phyloP scores from a whole-genome alignment of 83 land plant species.

The Thuja plicata region DNA sequence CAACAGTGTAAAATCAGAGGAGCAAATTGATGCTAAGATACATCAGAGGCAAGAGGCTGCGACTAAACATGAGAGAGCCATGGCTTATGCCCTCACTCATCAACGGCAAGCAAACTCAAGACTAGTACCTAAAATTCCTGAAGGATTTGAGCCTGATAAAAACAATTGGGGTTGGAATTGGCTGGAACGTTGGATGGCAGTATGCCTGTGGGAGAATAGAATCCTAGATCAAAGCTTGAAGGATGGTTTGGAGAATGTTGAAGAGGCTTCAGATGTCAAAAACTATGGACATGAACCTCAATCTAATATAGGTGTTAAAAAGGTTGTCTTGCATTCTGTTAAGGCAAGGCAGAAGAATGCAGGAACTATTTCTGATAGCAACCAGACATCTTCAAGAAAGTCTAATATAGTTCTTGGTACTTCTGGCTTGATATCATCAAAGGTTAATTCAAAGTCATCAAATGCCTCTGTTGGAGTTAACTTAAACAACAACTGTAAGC shows the following conservation, averaged over 20 bases:
- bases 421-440: neutral
- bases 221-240: conserved; percentile 51
- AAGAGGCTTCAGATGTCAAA: conserved; percentile 12
- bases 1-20: conserved; percentile 61
- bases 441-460: conserved; percentile 3
- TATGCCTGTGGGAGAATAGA: conserved; percentile 76
- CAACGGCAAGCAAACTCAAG: conserved; percentile 81
- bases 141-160: conserved; percentile 64
- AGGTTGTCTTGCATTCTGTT: neutral
- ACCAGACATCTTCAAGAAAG: conserved; percentile 1
- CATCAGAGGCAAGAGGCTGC: conserved; percentile 80
- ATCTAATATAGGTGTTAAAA: neutral
- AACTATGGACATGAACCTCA: neutral
- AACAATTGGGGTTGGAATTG: conserved; percentile 84
- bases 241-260: conserved; percentile 47
- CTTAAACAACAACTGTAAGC: neutral
- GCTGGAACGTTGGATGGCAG: conserved; percentile 85
- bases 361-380: conserved; percentile 2
- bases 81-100: conserved; percentile 82
- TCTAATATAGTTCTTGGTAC: neutral
- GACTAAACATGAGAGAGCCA: conserved; percentile 81
- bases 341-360: neutral
- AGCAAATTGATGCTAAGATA: conserved; percentile 68
- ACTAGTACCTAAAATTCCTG: conserved; percentile 28
- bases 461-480: neutral